phyloP scores from a whole-genome alignment of 371 early-diverging fungal genomes.

The Lichtheimia ramosa region DNA sequence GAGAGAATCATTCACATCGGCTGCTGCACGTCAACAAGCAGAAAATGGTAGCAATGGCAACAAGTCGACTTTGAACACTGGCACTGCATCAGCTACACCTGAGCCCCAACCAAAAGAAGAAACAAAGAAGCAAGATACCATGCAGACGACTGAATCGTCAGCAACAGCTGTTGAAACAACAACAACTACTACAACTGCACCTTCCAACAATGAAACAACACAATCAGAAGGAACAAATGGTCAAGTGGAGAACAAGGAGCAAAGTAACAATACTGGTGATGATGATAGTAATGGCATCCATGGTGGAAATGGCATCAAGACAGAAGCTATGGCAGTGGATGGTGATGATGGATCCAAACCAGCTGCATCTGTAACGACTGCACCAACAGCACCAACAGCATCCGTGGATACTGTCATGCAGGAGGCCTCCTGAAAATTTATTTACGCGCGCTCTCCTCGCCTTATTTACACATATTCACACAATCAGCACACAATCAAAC shows the following conservation, averaged over 20 bases:
- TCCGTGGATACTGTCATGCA: constrained; percentile 10
- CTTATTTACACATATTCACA: too few species aligned
- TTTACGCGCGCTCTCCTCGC: too few species aligned
- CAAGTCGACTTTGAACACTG: not conserved
- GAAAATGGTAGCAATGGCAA: constrained; percentile 8
- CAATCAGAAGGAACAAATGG: not conserved
- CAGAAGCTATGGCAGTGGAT: not conserved
- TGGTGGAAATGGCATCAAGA: not conserved
- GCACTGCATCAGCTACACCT: constrained; percentile 2
- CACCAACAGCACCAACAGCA: not conserved
- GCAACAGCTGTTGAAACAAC: not conserved
- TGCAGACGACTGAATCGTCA: not conserved
- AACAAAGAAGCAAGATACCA: constrained; percentile 6
- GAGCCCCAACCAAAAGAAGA: not conserved
- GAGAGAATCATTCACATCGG: constrained; percentile 19
- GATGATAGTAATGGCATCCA: not conserved
- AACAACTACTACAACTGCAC: too few species aligned
- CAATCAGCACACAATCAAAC: too few species aligned
- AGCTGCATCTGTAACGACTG: not conserved
- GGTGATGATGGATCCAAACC: not conserved
- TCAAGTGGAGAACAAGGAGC: not conserved
- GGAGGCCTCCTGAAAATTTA: constrained; percentile 6
- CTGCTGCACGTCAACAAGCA: not conserved
- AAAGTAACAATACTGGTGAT: not conserved
- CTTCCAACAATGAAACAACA: not conserved